phyloP scores from a whole-genome alignment of 2,329 filamentous ascomycete genomes.

The Curvularia verruculosa region DNA sequence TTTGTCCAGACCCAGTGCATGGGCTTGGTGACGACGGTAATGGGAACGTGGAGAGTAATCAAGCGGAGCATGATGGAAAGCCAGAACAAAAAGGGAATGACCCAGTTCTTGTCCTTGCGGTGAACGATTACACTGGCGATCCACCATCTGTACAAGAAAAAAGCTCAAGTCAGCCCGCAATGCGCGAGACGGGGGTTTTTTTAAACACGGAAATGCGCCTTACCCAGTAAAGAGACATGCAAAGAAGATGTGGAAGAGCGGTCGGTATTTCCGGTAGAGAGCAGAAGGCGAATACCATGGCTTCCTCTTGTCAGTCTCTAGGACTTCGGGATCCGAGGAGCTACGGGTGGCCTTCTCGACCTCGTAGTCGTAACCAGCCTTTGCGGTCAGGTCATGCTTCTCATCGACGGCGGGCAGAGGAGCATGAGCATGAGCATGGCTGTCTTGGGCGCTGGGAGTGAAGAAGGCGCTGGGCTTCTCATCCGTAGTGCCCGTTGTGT shows the following conservation, averaged over 20 bases:
- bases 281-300: conserved; percentile 23
- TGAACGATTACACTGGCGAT: conserved; percentile 76
- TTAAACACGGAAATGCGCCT: conserved; percentile 21
- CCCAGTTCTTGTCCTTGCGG: conserved; percentile 75
- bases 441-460: conserved; percentile 48
- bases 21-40: conserved; percentile 68
- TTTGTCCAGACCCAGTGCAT: conserved; percentile 71
- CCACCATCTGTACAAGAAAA: conserved; percentile 67
- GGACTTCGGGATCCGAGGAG: conserved; percentile 26
- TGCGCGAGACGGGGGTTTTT: conserved; percentile 4
- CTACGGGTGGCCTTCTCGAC: conserved; percentile 50
- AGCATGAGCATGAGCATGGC: conserved; percentile 44
- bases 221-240: conserved; percentile 61
- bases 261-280: conserved; percentile 50
- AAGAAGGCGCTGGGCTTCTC: conserved; percentile 42
- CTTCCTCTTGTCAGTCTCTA: conserved; percentile 27
- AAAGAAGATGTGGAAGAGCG: conserved; percentile 51
- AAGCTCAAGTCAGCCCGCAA: conserved; percentile 25
- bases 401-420: conserved; percentile 21
- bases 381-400: conserved; percentile 38
- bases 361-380: conserved; percentile 46
- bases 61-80: conserved; percentile 75
- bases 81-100: conserved; percentile 83
- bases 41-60: conserved; percentile 74
- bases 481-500: conserved; percentile 46